A percentile compares a stretch with the other conserved stretches of the same genome.
phyloP scores from a whole-genome alignment of 768 basidiomycete species.

The Auriscalpium orientale region DNA sequence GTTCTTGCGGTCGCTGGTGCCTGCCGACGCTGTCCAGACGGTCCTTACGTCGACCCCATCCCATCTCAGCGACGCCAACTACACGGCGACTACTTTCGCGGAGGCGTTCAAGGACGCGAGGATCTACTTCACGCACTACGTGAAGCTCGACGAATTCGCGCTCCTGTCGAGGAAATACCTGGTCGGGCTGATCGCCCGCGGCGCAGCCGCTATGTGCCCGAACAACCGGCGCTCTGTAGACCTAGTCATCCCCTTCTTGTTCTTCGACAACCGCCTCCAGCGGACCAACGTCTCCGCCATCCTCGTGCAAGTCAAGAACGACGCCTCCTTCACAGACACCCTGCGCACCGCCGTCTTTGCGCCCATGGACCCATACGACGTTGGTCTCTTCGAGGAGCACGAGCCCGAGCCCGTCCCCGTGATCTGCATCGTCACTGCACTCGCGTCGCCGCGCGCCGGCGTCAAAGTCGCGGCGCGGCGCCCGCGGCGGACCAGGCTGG shows the following conservation, averaged over 20 bases:
- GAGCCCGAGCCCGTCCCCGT: neutral
- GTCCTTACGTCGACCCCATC: too few species aligned
- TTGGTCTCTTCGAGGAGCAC: neutral
- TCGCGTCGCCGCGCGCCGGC: neutral
- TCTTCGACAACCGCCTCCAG: neutral
- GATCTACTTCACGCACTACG: neutral
- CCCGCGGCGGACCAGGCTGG: neutral
- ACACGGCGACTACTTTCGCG: neutral
- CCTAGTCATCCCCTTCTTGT: neutral
- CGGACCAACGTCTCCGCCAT: neutral
- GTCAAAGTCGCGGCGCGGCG: neutral
- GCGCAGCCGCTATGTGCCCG: neutral
- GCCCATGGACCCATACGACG: neutral
- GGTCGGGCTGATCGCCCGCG: neutral
- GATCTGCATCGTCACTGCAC: neutral
- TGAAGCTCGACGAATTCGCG: neutral
- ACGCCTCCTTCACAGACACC: neutral
- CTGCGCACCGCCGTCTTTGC: neutral
- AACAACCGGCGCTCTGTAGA: neutral
- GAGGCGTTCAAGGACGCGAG: conserved; percentile 13
- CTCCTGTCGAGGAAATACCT: neutral
- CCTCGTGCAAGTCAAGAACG: conserved; percentile 1
- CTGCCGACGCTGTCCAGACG: too few species aligned
- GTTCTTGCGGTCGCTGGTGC: too few species aligned
- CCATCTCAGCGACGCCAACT: too few species aligned